Percentiles rank a stretch among this genome's conserved stretches.
Conservation (phyloP, 2,329 filamentous ascomycete species). For the Didymellaceae sp. region DNA sequence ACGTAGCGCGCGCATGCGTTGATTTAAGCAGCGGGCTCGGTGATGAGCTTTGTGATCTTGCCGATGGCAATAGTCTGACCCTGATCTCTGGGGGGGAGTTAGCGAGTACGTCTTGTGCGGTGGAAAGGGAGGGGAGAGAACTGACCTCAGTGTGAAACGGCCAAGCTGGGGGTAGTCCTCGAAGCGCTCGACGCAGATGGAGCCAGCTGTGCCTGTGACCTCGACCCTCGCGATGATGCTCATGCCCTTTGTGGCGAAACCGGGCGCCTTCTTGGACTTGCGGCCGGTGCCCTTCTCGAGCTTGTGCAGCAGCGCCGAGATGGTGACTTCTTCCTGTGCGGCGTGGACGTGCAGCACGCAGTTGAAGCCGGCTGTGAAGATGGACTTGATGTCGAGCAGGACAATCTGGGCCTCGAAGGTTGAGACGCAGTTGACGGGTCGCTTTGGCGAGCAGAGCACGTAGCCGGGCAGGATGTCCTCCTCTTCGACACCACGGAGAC, state of each 20-base stretch:
- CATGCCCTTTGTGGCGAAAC: slow-evolving; percentile 82
- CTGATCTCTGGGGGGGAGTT: slow-evolving; percentile 56
- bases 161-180: slow-evolving; percentile 85
- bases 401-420: slow-evolving; percentile 96
- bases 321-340: slow-evolving; percentile 96
- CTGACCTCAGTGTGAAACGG: slow-evolving; percentile 39
- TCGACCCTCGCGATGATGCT: slow-evolving; percentile 93
- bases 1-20: too few species aligned
- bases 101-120: slow-evolving; percentile 17
- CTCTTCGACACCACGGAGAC: slow-evolving; percentile 93
- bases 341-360: slow-evolving; percentile 97
- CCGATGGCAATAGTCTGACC: slow-evolving; percentile 99
- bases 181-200: slow-evolving; percentile 91
- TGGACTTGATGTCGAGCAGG: slow-evolving; percentile 92
- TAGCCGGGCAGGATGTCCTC: slow-evolving; percentile 96
- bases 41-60: slow-evolving; percentile 92
- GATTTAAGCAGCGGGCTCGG: slow-evolving; percentile 26
- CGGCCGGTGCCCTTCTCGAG: slow-evolving; percentile 92
- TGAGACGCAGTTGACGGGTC: slow-evolving; percentile 87
- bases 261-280: slow-evolving; percentile 91
- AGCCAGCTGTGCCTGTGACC: slow-evolving; percentile 81
- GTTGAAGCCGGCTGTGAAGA: slow-evolving; percentile 93
- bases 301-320: slow-evolving; percentile 86
- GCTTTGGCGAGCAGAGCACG: slow-evolving; percentile 92
- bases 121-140: neutral